Conservation (phyloP, 371 early-diverging fungal genomes). For the Mortierella sp. region DNA sequence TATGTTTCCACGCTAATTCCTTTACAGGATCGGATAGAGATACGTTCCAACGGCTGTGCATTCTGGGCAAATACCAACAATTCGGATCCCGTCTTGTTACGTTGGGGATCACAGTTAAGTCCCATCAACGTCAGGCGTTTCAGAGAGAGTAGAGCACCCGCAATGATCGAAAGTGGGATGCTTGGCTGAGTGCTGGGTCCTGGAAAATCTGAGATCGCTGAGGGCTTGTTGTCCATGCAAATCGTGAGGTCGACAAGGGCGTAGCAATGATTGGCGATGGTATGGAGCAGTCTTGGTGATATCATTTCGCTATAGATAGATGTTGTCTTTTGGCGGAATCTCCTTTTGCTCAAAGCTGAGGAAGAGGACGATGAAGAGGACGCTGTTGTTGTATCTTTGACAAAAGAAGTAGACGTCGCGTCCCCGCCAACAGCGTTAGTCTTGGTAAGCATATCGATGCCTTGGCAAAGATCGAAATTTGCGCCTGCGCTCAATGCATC, state of each 20-base stretch:
- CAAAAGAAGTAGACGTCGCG: neutral
- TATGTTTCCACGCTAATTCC: slow-evolving; percentile 42
- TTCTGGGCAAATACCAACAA: slow-evolving; percentile 39
- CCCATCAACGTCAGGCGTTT: slow-evolving; percentile 51
- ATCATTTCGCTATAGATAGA: slow-evolving; percentile 52
- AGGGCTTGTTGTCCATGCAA: slow-evolving; percentile 38
- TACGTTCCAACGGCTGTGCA: slow-evolving; percentile 37
- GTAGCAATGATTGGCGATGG: slow-evolving; percentile 47
- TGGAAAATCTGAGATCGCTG: neutral
- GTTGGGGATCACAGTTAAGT: slow-evolving; percentile 34
- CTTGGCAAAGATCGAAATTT: slow-evolving; percentile 33
- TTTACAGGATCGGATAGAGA: slow-evolving; percentile 48
- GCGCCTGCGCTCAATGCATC: slow-evolving; percentile 11
- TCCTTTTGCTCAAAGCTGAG: slow-evolving; percentile 24
- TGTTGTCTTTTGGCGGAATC: slow-evolving; percentile 47
- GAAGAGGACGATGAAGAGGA: slow-evolving; percentile 30
- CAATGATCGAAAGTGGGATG: slow-evolving; percentile 51
- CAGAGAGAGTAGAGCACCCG: slow-evolving; percentile 36
- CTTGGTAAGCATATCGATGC: slow-evolving; percentile 28
- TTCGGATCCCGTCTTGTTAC: slow-evolving; percentile 53
- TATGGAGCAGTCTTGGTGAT: slow-evolving; percentile 51
- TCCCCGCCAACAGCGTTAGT: slow-evolving; percentile 13
- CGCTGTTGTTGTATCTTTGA: slow-evolving; percentile 16
- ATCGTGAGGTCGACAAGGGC: slow-evolving; percentile 52
- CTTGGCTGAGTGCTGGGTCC: slow-evolving; percentile 27